Evolutionary conservation across 2,329 filamentous ascomycete species (phyloP).

Genomic region (Penicillium sp.): DNA sequence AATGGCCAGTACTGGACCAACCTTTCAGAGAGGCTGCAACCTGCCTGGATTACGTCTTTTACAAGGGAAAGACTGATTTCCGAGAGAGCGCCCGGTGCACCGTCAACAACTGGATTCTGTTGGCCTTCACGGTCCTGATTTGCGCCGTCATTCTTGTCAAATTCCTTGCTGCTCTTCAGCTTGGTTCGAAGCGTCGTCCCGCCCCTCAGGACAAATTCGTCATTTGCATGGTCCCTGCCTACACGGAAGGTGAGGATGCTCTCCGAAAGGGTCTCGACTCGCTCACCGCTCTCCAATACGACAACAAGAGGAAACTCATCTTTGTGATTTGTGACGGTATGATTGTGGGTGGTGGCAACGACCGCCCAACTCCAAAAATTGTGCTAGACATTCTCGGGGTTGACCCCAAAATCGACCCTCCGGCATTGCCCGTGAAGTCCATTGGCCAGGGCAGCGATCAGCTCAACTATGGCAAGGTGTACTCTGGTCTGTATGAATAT

Average conservation of each 20-base stretch:
- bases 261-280: constrained; percentile 92
- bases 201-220: constrained; percentile 97
- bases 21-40: constrained; percentile 69
- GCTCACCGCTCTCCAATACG: constrained; percentile 90
- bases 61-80: constrained; percentile 84
- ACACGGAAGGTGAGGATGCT: constrained; percentile 97
- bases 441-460: constrained; percentile 88
- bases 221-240: constrained; percentile 96
- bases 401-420: constrained; percentile 94
- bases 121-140: constrained; percentile 85
- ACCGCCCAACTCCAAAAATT: constrained; percentile 95
- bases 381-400: constrained; percentile 96
- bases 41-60: constrained; percentile 84
- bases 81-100: constrained; percentile 75
- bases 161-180: constrained; percentile 90
- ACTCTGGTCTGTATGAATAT: constrained; percentile 95
- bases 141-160: constrained; percentile 81
- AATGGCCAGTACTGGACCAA: constrained; percentile 59
- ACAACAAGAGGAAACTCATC: constrained; percentile 91
- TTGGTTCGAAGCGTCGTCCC: constrained; percentile 88
- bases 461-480: constrained; percentile 98
- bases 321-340: constrained; percentile 53
- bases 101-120: constrained; percentile 87
- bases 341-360: constrained; percentile 94
- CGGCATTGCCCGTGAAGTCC: constrained; percentile 91